Evolutionary conservation across 169 alveolate species (phyloP).

Genomic region (Besnoitia besnoiti): DNA sequence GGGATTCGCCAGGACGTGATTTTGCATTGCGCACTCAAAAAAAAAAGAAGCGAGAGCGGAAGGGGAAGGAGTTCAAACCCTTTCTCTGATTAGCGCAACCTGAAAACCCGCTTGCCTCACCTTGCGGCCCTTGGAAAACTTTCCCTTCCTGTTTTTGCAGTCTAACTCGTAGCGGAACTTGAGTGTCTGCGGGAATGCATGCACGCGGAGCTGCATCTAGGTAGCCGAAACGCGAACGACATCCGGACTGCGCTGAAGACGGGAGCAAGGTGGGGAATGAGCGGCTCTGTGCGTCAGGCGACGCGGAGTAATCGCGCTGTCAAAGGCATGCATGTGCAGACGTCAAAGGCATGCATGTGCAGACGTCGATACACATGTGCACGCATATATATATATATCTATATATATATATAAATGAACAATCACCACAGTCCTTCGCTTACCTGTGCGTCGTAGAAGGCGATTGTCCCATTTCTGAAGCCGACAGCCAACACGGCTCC

Average conservation of each 20-base stretch:
- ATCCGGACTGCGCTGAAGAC: too few relatives aligned
- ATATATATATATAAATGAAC: not conserved
- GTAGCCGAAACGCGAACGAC: too few relatives aligned
- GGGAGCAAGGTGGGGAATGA: too few relatives aligned
- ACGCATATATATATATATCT: not conserved
- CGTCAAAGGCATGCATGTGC: not conserved
- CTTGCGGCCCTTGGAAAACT: slow-evolving; percentile 59
- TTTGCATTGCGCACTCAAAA: not conserved
- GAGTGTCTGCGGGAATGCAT: slow-evolving; percentile 62
- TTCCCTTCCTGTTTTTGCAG: slow-evolving; percentile 63
- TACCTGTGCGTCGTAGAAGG: slow-evolving; percentile 65
- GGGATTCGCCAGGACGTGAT: not conserved
- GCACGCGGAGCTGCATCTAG: too few relatives aligned
- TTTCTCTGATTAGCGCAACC: not conserved
- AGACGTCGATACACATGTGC: not conserved
- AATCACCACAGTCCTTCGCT: not conserved
- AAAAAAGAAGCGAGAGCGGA: not conserved
- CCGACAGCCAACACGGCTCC: slow-evolving; percentile 65
- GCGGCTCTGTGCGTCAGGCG: too few relatives aligned
- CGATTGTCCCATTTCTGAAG: slow-evolving; percentile 56
- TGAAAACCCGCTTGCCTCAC: too few relatives aligned
- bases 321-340: not conserved
- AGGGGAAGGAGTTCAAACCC: not conserved
- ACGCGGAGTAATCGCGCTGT: too few relatives aligned
- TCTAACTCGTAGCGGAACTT: slow-evolving; percentile 55